These are phyloP conservation scores for Ascobolus immersus DNA, from an alignment of 495 filamentous ascomycete species.

Conservation along the genomic window DNA sequence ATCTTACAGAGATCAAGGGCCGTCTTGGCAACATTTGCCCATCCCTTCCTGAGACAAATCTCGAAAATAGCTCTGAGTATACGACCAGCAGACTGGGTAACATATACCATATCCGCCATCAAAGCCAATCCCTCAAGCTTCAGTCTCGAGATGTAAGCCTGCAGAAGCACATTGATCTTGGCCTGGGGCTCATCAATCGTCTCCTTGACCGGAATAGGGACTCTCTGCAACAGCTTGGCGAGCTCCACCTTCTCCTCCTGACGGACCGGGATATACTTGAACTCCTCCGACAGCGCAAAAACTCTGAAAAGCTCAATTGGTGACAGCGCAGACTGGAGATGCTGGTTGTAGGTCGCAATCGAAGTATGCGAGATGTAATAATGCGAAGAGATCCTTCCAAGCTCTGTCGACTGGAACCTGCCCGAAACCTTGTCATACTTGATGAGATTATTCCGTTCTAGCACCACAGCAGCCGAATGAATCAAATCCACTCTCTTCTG, in stretches of 20 bases:
- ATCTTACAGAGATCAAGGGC: constrained; percentile 94
- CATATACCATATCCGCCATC: constrained; percentile 97
- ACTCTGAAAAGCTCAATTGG: constrained; percentile 88
- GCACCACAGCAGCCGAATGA: constrained; percentile 68
- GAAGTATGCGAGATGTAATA: constrained; percentile 95
- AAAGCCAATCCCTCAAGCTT: constrained; percentile 81
- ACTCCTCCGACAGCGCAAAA: constrained; percentile 93
- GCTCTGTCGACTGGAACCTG: constrained; percentile 69
- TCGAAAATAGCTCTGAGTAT: constrained; percentile 92
- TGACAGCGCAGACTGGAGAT: constrained; percentile 76
- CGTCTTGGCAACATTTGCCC: constrained; percentile 77
- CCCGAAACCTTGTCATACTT: constrained; percentile 93
- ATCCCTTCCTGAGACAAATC: constrained; percentile 85
- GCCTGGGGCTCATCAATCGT: constrained; percentile 87
- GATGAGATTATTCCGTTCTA: constrained; percentile 67
- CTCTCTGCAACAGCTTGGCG: constrained; percentile 64
- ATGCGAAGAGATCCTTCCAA: constrained; percentile 83
- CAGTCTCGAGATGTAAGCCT: constrained; percentile 87
- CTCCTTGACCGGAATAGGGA: constrained; percentile 93
- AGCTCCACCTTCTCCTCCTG: constrained; percentile 95
- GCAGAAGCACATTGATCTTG: constrained; percentile 96
- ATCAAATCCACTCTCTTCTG: constrained; percentile 92
- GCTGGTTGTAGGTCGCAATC: constrained; percentile 87
- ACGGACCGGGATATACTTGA: constrained; percentile 95
- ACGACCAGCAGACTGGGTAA: constrained; percentile 90